Base-by-base conservation (phyloP, 129 eudicot species). In the Scalesia atractyloides region DNA sequence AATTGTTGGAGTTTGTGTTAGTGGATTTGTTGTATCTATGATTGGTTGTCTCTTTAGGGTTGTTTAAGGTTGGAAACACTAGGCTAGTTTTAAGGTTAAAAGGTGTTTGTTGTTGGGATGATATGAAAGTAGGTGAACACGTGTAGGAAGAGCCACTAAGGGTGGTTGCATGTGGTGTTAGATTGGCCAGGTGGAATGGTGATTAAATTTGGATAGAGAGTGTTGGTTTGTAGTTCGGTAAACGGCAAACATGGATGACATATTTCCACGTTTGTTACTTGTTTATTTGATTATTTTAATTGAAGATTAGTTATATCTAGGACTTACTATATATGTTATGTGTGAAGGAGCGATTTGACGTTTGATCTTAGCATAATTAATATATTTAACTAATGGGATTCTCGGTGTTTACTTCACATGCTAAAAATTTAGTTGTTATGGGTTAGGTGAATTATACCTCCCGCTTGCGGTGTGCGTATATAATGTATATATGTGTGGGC, bases 111-210 rank as follows among this genome's bases (percentile, higher is more conserved):
- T 48, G 80, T 68, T 77, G 76, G 63, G 65, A 26, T 2, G 12
- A 52, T 14, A 47, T n/a, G 33, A 20, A 67, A 66, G 76, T 58
- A 60, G 75, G 75, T 68, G 75, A 57, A 66, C 73, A 75, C 52
- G 48, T 75, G 80, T 43, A 12, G 34, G 30, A 75, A 39, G 13
- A 39, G 47, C 18, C 43, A 66, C 73, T 39, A 66, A 54, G 9
- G 37, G 9, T 52, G 70, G 71, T 69, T 70, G 34, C 34, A 18
- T 49, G 46, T 60, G 81, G 76, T 69, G 63, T 12, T n/a, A n/a
- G 53, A 26, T 2, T 50, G 19, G 72, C 59, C 82, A 70, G n/a
- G 72, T 77, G 66, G 63, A 48, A 46, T 60, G 76, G 18, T n/a
- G 51, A 36, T 20, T 41, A 57, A 58, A 70, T 46, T 15, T 54